A percentile compares a stretch with the other conserved stretches of the same genome.
These are phyloP conservation scores for Angomonas ambiguus DNA, from an alignment of 208 protist species.

Conservation along the genomic window DNA sequence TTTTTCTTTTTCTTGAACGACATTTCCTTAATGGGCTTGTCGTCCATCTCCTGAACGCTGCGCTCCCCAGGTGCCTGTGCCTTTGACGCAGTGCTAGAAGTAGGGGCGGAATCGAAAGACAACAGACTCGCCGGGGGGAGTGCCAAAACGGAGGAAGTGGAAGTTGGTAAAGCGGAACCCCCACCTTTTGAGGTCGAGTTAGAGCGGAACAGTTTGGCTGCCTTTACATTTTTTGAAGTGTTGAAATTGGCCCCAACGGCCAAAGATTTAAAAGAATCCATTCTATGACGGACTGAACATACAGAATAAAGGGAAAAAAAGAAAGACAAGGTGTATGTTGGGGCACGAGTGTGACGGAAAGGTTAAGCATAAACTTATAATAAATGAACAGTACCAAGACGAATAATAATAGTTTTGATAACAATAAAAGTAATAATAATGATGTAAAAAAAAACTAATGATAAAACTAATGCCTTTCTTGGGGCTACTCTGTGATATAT, in stretches of 20 bases:
- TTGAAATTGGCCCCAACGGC: constrained; percentile 63
- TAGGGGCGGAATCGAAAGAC: neutral
- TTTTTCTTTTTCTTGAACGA: constrained; percentile 72
- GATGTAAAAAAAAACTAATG: constrained; percentile 2
- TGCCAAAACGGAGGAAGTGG: neutral
- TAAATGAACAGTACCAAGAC: neutral
- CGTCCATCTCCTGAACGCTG: neutral
- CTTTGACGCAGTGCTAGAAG: neutral
- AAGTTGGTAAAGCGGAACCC: too few relatives aligned
- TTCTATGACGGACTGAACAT: too few relatives aligned
- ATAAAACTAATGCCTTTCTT: neutral
- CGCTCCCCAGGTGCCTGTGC: constrained; percentile 2
- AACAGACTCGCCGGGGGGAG: neutral
- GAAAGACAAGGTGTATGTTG: neutral
- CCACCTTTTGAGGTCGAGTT: constrained; percentile 17
- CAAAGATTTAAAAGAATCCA: constrained; percentile 64
- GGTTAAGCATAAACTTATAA: too few relatives aligned
- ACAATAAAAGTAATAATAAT: constrained; percentile 11
- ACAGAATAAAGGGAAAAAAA: neutral
- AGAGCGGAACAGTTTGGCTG: constrained; percentile 55
- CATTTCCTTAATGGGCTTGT: constrained; percentile 65
- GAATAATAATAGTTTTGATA: constrained; percentile 16
- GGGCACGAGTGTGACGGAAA: too few relatives aligned
- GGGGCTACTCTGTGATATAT: constrained; percentile 34
- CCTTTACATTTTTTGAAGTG: constrained; percentile 34